Evolutionary conservation across 2,329 filamentous ascomycete genomes (phyloP).

Genomic region (Penicillium palitans): DNA sequence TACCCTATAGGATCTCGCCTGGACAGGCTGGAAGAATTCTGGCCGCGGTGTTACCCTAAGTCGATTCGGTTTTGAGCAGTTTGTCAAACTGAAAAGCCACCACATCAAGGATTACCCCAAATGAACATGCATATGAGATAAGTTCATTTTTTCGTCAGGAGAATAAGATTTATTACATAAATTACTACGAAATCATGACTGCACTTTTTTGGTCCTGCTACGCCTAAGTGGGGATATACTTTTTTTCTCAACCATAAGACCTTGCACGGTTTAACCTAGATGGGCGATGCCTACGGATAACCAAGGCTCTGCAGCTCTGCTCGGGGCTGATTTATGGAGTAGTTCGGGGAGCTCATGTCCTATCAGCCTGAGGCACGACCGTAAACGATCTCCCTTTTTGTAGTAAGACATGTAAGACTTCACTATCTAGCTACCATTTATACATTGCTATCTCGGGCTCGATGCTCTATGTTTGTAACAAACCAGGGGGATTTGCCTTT

Average conservation of each 20-base stretch:
- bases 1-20: slow-evolving; percentile 74
- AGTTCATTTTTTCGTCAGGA: neutral
- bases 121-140: slow-evolving; percentile 29
- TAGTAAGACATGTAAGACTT: neutral
- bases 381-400: neutral
- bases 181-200: neutral
- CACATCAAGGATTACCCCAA: slow-evolving; percentile 79
- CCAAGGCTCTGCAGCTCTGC: neutral
- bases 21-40: slow-evolving; percentile 97
- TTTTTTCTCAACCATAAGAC: no score
- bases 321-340: neutral
- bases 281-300: neutral
- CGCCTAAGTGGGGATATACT: neutral
- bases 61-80: slow-evolving; percentile 89
- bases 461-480: neutral
- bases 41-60: slow-evolving; percentile 89
- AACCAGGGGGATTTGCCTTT: neutral
- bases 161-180: neutral
- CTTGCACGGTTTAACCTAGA: no score
- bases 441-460: neutral
- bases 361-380: neutral
- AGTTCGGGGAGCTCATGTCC: neutral
- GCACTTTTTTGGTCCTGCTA: neutral
- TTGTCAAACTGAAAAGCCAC: slow-evolving; percentile 94
- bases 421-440: neutral